Evolutionary conservation across 306 rosid genomes (phyloP).

Genomic region (Ammopiptanthus mongolicus): DNA sequence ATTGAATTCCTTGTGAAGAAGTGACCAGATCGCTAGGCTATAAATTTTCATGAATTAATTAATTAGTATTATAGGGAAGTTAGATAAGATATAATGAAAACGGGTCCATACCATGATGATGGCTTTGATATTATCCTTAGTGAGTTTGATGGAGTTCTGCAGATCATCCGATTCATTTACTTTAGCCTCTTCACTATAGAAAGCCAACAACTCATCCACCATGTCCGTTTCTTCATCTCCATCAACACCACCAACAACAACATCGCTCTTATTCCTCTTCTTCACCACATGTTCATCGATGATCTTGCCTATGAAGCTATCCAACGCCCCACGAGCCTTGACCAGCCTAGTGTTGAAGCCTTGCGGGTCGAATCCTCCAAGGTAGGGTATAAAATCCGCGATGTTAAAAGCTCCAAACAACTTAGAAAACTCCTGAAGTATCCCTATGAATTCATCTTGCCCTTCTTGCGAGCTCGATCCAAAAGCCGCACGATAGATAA

Average conservation of each 20-base stretch:
- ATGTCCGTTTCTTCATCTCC: conserved; percentile 48
- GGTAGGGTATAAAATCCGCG: conserved; percentile 61
- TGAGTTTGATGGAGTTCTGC: conserved; percentile 57
- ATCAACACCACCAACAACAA: background rate
- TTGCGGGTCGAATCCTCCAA: conserved; percentile 62
- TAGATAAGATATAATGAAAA: background rate
- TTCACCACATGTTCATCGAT: conserved; percentile 60
- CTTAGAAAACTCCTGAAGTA: conserved; percentile 78
- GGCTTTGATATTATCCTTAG: conserved; percentile 80
- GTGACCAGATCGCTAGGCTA: no score
- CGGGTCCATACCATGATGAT: conserved; percentile 65
- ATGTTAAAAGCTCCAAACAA: conserved; percentile 82
- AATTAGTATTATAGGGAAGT: no score
- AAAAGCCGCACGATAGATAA: conserved; percentile 74
- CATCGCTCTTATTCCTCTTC: background rate
- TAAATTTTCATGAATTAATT: no score
- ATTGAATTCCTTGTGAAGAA: no score
- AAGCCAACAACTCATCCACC: conserved; percentile 87
- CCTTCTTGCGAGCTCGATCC: conserved; percentile 57
- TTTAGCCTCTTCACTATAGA: conserved; percentile 41
- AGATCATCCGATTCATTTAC: conserved; percentile 39
- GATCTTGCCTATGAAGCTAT: conserved; percentile 60
- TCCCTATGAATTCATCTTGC: conserved; percentile 66
- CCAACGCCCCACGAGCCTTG: conserved; percentile 51
- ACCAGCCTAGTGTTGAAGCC: conserved; percentile 51